Evolutionary conservation across 345 rosid genomes (phyloP).

Genomic region (Noccaea caerulescens): DNA sequence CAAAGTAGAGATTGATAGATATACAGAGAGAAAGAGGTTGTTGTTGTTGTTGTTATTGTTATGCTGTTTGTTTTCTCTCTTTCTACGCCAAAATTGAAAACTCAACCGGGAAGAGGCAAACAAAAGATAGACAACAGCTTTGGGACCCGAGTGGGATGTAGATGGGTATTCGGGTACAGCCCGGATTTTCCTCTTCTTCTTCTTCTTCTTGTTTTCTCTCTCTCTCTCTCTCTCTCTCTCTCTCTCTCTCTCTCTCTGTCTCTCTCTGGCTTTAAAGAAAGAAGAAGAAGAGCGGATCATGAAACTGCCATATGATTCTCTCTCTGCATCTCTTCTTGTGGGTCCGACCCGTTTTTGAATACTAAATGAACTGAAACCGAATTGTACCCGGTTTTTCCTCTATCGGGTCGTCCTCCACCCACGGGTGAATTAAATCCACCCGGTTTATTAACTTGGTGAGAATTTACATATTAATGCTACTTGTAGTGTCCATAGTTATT

Average conservation of each 20-base stretch:
- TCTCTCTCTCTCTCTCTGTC: constrained; percentile 17
- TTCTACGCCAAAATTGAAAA: constrained; percentile 22
- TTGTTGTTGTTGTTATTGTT: neutral
- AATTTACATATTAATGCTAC: neutral
- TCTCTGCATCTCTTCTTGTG: constrained; percentile 37
- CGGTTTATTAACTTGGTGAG: neutral
- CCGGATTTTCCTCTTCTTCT: constrained; percentile 42
- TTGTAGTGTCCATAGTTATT: constrained; percentile 31
- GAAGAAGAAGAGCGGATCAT: constrained; percentile 28
- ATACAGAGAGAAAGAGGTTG: constrained; percentile 22
- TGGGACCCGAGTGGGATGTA: constrained; percentile 32
- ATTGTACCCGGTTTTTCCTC: constrained; percentile 33
- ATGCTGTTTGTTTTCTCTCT: no score
- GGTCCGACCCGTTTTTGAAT: constrained; percentile 36
- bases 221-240: constrained; percentile 19
- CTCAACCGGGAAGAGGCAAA: constrained; percentile 19
- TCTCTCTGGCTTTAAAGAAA: constrained; percentile 18
- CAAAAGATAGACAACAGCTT: constrained; percentile 28
- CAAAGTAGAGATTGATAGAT: constrained; percentile 12
- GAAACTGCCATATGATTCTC: constrained; percentile 36
- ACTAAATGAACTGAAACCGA: constrained; percentile 7
- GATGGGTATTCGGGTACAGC: constrained; percentile 47
- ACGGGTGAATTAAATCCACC: constrained; percentile 3
- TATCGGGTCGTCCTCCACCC: constrained; percentile 26
- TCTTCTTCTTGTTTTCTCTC: constrained; percentile 14